Evolutionary conservation across 768 basidiomycete genomes (phyloP).

Genomic region (Pisolithus tinctorius): DNA sequence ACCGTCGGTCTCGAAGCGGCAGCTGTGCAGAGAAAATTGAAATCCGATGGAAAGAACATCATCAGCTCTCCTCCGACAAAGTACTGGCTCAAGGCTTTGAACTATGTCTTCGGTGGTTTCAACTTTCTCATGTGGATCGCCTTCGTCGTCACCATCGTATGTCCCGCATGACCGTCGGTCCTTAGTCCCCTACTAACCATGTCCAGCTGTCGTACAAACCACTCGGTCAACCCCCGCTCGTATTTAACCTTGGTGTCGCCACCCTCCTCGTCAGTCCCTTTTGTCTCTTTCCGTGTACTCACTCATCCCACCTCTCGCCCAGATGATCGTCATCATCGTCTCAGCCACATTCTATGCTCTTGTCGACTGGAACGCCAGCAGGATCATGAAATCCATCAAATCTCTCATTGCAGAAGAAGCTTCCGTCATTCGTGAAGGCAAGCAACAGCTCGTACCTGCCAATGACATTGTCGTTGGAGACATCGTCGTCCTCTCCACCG

Average conservation of each 20-base stretch:
- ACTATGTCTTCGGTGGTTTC: slow-evolving; percentile 54
- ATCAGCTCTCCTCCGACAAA: slow-evolving; percentile 44
- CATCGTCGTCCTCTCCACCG: slow-evolving; percentile 44
- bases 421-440: slow-evolving; percentile 45
- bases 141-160: slow-evolving; percentile 39
- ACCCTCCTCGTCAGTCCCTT: slow-evolving; percentile 37
- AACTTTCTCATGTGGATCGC: slow-evolving; percentile 52
- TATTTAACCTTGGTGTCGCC: slow-evolving; percentile 46
- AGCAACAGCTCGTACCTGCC: slow-evolving; percentile 40
- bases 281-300: slow-evolving; percentile 3
- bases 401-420: slow-evolving; percentile 55
- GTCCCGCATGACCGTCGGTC: slow-evolving; percentile 8
- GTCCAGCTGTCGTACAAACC: slow-evolving; percentile 47
- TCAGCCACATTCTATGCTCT: slow-evolving; percentile 43
- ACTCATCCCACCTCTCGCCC: slow-evolving; percentile 5
- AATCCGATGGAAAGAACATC: slow-evolving; percentile 38
- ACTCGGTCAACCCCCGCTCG: slow-evolving; percentile 35
- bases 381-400: slow-evolving; percentile 51
- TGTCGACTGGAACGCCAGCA: slow-evolving; percentile 43
- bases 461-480: slow-evolving; percentile 55
- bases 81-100: slow-evolving; percentile 42
- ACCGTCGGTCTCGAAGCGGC: slow-evolving; percentile 40
- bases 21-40: slow-evolving; percentile 35
- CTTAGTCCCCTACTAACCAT: slow-evolving; percentile 4
- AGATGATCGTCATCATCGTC: slow-evolving; percentile 37